These are phyloP conservation scores for Leersia perrieri DNA, from an alignment of 176 grass and related monocot species.

Conservation along the genomic window DNA sequence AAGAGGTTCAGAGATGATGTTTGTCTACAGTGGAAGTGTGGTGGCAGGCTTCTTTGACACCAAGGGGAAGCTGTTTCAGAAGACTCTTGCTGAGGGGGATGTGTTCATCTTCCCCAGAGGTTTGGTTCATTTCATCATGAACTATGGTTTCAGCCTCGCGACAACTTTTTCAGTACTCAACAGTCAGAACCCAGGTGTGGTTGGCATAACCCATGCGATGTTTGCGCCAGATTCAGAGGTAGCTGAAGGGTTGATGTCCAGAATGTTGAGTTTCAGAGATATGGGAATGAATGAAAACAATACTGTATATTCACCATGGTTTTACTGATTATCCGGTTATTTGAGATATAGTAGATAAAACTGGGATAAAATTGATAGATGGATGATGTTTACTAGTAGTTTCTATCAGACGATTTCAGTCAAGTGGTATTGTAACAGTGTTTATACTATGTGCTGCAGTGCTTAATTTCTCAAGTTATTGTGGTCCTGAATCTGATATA, in stretches of 20 bases:
- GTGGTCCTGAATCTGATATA: background rate
- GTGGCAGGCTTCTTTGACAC: slow-evolving; percentile 55
- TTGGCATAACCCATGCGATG: slow-evolving; percentile 43
- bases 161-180: slow-evolving; percentile 41
- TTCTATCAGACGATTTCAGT: background rate
- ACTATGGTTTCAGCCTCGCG: slow-evolving; percentile 19
- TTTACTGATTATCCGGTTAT: slow-evolving; percentile 4
- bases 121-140: slow-evolving; percentile 50
- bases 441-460: background rate
- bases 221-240: slow-evolving; percentile 39
- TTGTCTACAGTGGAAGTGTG: slow-evolving; percentile 28
- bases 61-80: slow-evolving; percentile 45
- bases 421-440: background rate
- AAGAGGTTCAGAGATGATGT: slow-evolving; percentile 54
- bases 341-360: background rate
- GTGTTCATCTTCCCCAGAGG: slow-evolving; percentile 50
- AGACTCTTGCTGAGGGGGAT: slow-evolving; percentile 37
- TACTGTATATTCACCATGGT: slow-evolving; percentile 5
- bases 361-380: background rate
- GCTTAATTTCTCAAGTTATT: background rate
- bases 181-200: slow-evolving; percentile 53
- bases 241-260: slow-evolving; percentile 32
- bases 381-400: background rate
- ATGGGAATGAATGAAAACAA: slow-evolving; percentile 8
- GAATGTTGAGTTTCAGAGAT: slow-evolving; percentile 40